Conservation (phyloP, 176 grass and related monocot genomes). For the Pharus latifolius region DNA sequence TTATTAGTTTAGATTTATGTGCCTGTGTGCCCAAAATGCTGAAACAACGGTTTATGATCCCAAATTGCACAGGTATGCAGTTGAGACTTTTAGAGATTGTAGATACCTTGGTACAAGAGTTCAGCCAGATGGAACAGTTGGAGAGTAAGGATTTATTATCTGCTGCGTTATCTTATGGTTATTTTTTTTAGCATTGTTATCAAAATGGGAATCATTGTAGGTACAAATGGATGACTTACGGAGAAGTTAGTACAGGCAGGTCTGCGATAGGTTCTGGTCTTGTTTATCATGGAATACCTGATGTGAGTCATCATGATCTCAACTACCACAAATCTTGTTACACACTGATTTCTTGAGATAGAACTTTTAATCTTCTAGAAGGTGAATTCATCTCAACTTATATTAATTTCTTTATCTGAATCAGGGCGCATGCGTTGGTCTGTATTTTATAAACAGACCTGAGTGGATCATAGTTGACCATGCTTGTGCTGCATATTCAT, state of each 20-base stretch:
- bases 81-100: constrained; percentile 75
- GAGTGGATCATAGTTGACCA: constrained; percentile 93
- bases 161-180: background rate
- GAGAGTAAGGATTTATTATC: constrained; percentile 70
- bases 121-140: constrained; percentile 60
- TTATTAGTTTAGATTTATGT: background rate
- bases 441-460: constrained; percentile 96
- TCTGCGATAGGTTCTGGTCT: constrained; percentile 84
- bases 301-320: constrained; percentile 44
- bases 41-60: background rate
- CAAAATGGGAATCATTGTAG: constrained; percentile 21
- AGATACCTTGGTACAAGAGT: constrained; percentile 90
- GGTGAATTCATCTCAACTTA: background rate
- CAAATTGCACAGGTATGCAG: constrained; percentile 46
- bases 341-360: background rate
- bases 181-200: constrained; percentile 3
- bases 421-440: constrained; percentile 72
- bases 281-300: constrained; percentile 58
- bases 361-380: background rate
- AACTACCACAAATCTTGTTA: background rate
- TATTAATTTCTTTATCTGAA: constrained; percentile 13
- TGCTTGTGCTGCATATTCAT: constrained; percentile 90
- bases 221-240: constrained; percentile 98
- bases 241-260: constrained; percentile 64
- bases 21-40: background rate